A percentile compares a stretch with the other conserved stretches of the same genome.
Evolutionary conservation across 1,284 basidiomycete genomes (phyloP).

Genomic region (Lentinus polychrous): DNA sequence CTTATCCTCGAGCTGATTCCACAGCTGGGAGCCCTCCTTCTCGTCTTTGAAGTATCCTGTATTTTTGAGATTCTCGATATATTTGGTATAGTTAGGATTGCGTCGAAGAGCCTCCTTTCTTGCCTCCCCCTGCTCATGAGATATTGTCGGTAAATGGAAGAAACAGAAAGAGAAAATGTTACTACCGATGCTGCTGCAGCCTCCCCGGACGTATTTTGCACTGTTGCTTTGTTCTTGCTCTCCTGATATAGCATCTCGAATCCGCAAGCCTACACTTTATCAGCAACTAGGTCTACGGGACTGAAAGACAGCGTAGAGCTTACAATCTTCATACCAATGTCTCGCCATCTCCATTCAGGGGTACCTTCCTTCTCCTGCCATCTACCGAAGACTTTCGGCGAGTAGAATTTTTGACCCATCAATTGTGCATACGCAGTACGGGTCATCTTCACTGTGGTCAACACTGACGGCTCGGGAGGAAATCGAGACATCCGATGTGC

Average conservation of each 20-base stretch:
- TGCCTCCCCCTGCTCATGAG: conserved; percentile 41
- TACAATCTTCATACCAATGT: conserved; percentile 88
- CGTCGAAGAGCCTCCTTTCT: conserved; percentile 59
- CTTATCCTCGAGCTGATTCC: conserved; percentile 66
- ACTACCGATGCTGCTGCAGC: conserved; percentile 40
- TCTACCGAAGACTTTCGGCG: conserved; percentile 84
- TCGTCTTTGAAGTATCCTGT: conserved; percentile 75
- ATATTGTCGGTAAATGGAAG: background rate
- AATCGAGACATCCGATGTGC: conserved; percentile 87
- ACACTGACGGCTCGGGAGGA: conserved; percentile 58
- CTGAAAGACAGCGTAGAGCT: conserved; percentile 16
- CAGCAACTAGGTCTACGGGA: background rate
- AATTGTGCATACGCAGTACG: conserved; percentile 91
- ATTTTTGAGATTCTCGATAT: conserved; percentile 56
- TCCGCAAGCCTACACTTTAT: conserved; percentile 66
- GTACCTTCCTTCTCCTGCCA: conserved; percentile 60
- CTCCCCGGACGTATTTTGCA: conserved; percentile 26
- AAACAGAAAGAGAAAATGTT: conserved; percentile 16
- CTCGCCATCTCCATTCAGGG: conserved; percentile 66
- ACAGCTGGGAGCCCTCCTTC: conserved; percentile 66
- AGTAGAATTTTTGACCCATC: conserved; percentile 84
- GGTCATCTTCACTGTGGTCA: conserved; percentile 69
- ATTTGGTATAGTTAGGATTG: conserved; percentile 59
- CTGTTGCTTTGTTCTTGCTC: conserved; percentile 42
- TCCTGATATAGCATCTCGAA: conserved; percentile 94